These are phyloP conservation scores for Colletotrichum sublineola DNA, from an alignment of 2,329 filamentous ascomycete species.

Conservation along the genomic window DNA sequence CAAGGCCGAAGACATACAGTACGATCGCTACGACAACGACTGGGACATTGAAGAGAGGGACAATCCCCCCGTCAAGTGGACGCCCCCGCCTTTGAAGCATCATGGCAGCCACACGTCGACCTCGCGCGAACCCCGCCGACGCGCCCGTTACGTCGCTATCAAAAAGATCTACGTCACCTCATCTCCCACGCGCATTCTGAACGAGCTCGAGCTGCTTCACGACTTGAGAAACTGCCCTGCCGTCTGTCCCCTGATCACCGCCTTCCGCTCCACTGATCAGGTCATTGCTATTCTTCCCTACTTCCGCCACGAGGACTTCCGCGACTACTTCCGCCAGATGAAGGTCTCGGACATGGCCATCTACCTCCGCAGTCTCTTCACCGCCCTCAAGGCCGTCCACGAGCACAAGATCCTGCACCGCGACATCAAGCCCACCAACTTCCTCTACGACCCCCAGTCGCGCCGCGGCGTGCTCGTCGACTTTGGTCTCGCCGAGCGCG, in stretches of 20 bases:
- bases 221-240: slow-evolving; percentile 86
- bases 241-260: slow-evolving; percentile 95
- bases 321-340: slow-evolving; percentile 93
- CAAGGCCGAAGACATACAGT: slow-evolving; percentile 94
- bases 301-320: slow-evolving; percentile 95
- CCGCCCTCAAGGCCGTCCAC: slow-evolving; percentile 86
- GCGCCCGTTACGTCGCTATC: slow-evolving; percentile 87
- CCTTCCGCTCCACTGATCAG: slow-evolving; percentile 94
- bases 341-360: slow-evolving; percentile 86
- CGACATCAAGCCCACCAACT: slow-evolving; percentile 98
- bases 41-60: slow-evolving; percentile 83
- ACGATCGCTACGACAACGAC: slow-evolving; percentile 84
- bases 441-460: slow-evolving; percentile 87
- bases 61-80: slow-evolving; percentile 71
- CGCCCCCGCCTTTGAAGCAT: slow-evolving; percentile 74
- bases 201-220: slow-evolving; percentile 93
- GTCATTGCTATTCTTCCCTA: slow-evolving; percentile 95
- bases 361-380: slow-evolving; percentile 91
- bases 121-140: slow-evolving; percentile 30
- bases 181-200: slow-evolving; percentile 91
- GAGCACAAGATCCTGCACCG: slow-evolving; percentile 87
- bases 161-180: slow-evolving; percentile 99
- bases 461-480: slow-evolving; percentile 95
- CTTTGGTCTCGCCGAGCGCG: slow-evolving; percentile 93
- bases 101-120: slow-evolving; percentile 54